Evolutionary conservation across 1,139 yeast species (phyloP).

Genomic region (Meyerozyma elateridarum): DNA sequence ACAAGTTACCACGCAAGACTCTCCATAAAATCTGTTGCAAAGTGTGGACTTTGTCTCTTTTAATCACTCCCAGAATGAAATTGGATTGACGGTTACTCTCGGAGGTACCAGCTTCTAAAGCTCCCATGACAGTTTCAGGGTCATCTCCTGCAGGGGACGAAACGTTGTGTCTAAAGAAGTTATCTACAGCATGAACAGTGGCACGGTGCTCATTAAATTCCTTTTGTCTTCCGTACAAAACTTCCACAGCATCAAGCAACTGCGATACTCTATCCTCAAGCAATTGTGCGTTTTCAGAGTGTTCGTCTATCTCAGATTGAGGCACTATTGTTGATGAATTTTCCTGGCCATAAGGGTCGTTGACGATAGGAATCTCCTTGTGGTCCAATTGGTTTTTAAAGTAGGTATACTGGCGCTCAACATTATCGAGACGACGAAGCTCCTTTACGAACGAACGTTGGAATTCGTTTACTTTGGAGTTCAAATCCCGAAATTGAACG

Average conservation of each 20-base stretch:
- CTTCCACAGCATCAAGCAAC: slow-evolving; percentile 33
- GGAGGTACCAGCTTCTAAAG: slow-evolving; percentile 25
- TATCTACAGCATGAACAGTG: slow-evolving; percentile 57
- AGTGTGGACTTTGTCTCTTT: slow-evolving; percentile 61
- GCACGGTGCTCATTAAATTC: slow-evolving; percentile 35
- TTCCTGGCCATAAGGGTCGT: slow-evolving; percentile 44
- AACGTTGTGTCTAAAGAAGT: slow-evolving; percentile 48
- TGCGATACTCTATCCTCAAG: slow-evolving; percentile 42
- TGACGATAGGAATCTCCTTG: slow-evolving; percentile 40
- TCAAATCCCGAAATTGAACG: slow-evolving; percentile 67
- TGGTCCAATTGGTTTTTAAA: slow-evolving; percentile 44
- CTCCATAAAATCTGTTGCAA: slow-evolving; percentile 92
- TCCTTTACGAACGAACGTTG: slow-evolving; percentile 72
- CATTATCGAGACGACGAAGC: slow-evolving; percentile 61
- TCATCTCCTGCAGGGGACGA: slow-evolving; percentile 16
- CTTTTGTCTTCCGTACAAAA: slow-evolving; percentile 31
- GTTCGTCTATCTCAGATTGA: slow-evolving; percentile 71
- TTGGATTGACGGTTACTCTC: slow-evolving; percentile 19
- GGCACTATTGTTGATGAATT: slow-evolving; percentile 33
- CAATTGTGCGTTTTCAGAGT: slow-evolving; percentile 58
- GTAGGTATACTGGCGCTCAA: slow-evolving; percentile 58
- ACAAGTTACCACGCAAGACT: slow-evolving; percentile 83
- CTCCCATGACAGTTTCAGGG: slow-evolving; percentile 21
- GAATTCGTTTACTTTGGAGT: slow-evolving; percentile 61
- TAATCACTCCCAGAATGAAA: slow-evolving; percentile 81